A percentile compares a stretch with the other conserved stretches of the same genome.
phyloP scores from a whole-genome alignment of 805 yeast species.

The Candida morakotiae region DNA sequence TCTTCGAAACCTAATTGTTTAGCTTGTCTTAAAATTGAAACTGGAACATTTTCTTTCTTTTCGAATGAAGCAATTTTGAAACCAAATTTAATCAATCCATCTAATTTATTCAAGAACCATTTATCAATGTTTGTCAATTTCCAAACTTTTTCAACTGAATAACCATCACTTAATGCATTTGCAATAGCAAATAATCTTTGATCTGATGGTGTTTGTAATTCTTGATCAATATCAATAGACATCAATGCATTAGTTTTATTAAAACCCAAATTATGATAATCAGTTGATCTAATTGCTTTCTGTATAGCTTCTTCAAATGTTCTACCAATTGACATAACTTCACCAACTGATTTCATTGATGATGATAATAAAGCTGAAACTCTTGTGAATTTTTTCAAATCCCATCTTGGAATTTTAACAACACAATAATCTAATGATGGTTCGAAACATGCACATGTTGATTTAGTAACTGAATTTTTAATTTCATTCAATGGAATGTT shows the following conservation, averaged over 20 bases:
- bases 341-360: constrained; percentile 98
- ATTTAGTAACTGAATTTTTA: constrained; percentile 87
- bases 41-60: constrained; percentile 58
- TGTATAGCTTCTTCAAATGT: constrained; percentile 97
- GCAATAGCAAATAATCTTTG: constrained; percentile 96
- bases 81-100: constrained; percentile 70
- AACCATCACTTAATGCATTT: constrained; percentile 84
- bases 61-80: constrained; percentile 55
- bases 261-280: constrained; percentile 94
- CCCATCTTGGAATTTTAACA: constrained; percentile 99
- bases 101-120: constrained; percentile 91
- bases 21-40: constrained; percentile 68
- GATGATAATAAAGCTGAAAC: constrained; percentile 86
- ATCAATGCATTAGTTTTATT: constrained; percentile 76
- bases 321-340: constrained; percentile 96
- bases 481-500: constrained; percentile 89
- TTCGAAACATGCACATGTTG: constrained; percentile 94
- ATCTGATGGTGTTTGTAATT: constrained; percentile 95
- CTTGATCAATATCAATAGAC: constrained; percentile 89
- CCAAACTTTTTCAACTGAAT: constrained; percentile 91
- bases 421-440: constrained; percentile 97
- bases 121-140: constrained; percentile 85
- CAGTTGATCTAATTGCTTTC: constrained; percentile 95
- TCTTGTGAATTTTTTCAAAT: constrained; percentile 89
- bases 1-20: constrained; percentile 97